Evolutionary conservation across 2,329 filamentous ascomycete genomes (phyloP).

Genomic region (Fusarium concolor): DNA sequence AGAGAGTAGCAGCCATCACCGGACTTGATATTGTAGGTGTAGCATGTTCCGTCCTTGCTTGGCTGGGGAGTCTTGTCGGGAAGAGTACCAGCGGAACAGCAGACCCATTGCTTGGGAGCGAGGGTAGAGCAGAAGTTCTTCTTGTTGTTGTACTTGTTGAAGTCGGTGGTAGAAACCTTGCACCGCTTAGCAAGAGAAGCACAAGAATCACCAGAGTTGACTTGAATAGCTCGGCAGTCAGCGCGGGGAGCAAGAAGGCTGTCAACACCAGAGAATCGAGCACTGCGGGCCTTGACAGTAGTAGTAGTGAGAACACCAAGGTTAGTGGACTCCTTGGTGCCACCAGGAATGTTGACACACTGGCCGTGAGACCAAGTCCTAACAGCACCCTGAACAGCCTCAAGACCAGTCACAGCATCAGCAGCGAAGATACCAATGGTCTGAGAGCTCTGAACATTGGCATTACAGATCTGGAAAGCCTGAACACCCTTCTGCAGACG

Average conservation of each 20-base stretch:
- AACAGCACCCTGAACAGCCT: constrained; percentile 29
- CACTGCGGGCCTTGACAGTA: constrained; percentile 24
- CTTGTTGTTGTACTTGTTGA: constrained; percentile 54
- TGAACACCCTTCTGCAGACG: constrained; percentile 35
- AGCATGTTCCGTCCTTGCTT: constrained; percentile 52
- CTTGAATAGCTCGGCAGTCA: constrained; percentile 45
- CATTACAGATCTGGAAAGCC: constrained; percentile 37
- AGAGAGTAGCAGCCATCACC: constrained; percentile 52
- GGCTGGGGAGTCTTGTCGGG: constrained; percentile 51
- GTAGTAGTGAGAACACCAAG: constrained; percentile 35
- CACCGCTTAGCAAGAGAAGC: constrained; percentile 52
- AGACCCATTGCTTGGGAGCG: constrained; percentile 50
- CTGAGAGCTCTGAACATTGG: constrained; percentile 29
- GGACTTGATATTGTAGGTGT: constrained; percentile 46
- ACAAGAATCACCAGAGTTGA: constrained; percentile 53
- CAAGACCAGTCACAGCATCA: constrained; percentile 21
- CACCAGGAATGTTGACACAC: constrained; percentile 20
- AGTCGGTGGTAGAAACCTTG: constrained; percentile 52
- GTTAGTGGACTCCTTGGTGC: constrained; percentile 12
- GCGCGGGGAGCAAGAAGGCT: constrained; percentile 34
- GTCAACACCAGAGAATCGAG: constrained; percentile 30
- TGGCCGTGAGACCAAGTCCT: constrained; percentile 41
- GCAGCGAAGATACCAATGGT: constrained; percentile 41
- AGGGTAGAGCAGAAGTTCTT: constrained; percentile 51
- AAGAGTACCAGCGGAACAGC: constrained; percentile 52